Evolutionary conservation across 805 yeast species (phyloP), one percentile per base, ranked within the genome.

Genomic region (Ogataea siamensis): DNA sequence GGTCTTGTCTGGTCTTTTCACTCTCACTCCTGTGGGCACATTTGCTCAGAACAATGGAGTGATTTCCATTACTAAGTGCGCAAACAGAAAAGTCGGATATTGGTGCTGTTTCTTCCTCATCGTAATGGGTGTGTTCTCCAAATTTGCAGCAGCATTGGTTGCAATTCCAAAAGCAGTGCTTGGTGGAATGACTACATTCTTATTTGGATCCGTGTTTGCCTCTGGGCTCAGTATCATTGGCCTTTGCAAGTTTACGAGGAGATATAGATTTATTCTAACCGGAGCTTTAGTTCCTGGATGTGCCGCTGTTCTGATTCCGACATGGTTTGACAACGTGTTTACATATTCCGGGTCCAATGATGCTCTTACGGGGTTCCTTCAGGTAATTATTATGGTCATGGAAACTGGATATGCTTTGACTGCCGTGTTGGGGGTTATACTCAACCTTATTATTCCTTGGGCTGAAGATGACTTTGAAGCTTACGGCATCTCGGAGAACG

Each of bases 31-130:
- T 40, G 70, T 87, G 77, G 80, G 94, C 9, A 83, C 93, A 0
- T 88, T 88, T 68, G 96, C 96, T 11, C 96, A 88, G 64, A 88
- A 88, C 66, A 88, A 88, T 60, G 96, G 96, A 70, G 95, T 88
- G 42, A 87, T 88, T 49, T 81, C 94, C 27, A 72, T 88, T 59
- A 88, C 96, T 30, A 87, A 86, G 61, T 87, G 95, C 66, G 96
- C 96, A 34, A 80, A 85, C 54, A 75, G 94, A 66, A 68, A 72
- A 32, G 84, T 75, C 21, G 96, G 67, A 41, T 63, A 63, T 48
- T 63, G 67, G 67, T 60, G 66, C 49, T 63, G 67, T 47, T 62
- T 86, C 68, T 86, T 83, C 70, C 67, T 87, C 49, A 56, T 88
- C 40, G 60, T 88, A 43, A 87, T 87, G 95, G 96, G 96, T 32